Evolutionary conservation across 1,284 basidiomycete species (phyloP), one percentile per base, ranked within the genome.

Genomic region (Mycena sp.): DNA sequence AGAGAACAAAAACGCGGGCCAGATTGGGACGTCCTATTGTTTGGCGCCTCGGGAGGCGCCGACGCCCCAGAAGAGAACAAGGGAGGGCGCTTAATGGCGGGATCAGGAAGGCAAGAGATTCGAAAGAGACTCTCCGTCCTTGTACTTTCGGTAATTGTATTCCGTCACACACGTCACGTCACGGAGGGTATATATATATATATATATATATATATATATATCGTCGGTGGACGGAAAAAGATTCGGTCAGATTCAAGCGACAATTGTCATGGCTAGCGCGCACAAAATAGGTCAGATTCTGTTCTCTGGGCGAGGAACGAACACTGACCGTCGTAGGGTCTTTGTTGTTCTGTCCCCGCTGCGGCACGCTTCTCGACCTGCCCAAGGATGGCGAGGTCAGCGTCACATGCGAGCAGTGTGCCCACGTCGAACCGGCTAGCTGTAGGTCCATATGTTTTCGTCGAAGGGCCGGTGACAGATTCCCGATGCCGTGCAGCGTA

Each of bases 291-390:
- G 78, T 77, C 61, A 68, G 73, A 40, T 49, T 50, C 25, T 21
- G 14, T 26, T 9, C 19, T 19, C 9, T 14, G n/a, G 46, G 12
- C 41, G 12, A 45, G 52, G 38, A 49, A 53, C 32, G 28, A 52
- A 45, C 26, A 17, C 46, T 35, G 41, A 48, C 55, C 29, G 23
- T 14, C 52, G 44, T 68, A 88, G 95, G 97, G 56, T 96, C 96
- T 6, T 83, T 99, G 26, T 83, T 99, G 48, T 99, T 99, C 79
- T 99, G 97, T 78, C 92, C 93, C 7, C 85, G 89, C 63, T 99
- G 97, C 73, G 95, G 95, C 17, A 96, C 94, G 0, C 80, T 99
- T 44, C 88, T 99, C 23, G 89, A 93, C 69, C 80, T 96, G 23
- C 96, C 97, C 0, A 81, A 82, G 65, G 94, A 94, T 63, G 89